A percentile compares a stretch with the other conserved stretches of the same genome.
phyloP scores from a whole-genome alignment of 75 land plant species.

The Cupressus sempervirens region DNA sequence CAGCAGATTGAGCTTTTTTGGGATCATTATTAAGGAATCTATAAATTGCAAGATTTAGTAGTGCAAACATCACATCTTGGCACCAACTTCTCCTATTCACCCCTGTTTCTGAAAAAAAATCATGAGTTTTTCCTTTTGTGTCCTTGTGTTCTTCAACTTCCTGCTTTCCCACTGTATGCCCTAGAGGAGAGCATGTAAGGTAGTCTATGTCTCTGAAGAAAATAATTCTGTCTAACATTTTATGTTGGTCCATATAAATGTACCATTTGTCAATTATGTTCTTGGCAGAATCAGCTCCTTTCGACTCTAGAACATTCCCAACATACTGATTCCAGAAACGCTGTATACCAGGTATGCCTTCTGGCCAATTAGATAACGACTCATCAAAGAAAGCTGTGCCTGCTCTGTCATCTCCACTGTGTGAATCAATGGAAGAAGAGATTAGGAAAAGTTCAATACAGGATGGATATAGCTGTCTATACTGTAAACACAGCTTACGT shows the following conservation, averaged over 20 bases:
- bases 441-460: slow-evolving; percentile 63
- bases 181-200: background rate
- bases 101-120: background rate
- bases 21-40: slow-evolving; percentile 40
- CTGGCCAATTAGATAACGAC: slow-evolving; percentile 58
- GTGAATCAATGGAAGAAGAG: slow-evolving; percentile 24
- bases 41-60: slow-evolving; percentile 62
- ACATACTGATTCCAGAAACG: slow-evolving; percentile 83
- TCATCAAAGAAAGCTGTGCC: slow-evolving; percentile 52
- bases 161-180: slow-evolving; percentile 4
- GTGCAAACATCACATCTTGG: slow-evolving; percentile 55
- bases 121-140: background rate
- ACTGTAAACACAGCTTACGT: slow-evolving; percentile 24
- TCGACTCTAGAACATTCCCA: slow-evolving; percentile 36
- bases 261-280: slow-evolving; percentile 44
- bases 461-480: slow-evolving; percentile 40
- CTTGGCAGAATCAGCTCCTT: slow-evolving; percentile 20
- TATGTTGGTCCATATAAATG: slow-evolving; percentile 9
- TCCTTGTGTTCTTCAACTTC: slow-evolving; percentile 1
- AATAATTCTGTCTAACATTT: background rate
- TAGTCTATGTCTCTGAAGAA: slow-evolving; percentile 13
- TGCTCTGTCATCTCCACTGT: slow-evolving; percentile 12
- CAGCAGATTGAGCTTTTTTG: slow-evolving; percentile 30
- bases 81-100: background rate
- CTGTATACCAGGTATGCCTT: slow-evolving; percentile 54